phyloP scores from a whole-genome alignment of 106 monocot genomes.

The Dioscorea alata region DNA sequence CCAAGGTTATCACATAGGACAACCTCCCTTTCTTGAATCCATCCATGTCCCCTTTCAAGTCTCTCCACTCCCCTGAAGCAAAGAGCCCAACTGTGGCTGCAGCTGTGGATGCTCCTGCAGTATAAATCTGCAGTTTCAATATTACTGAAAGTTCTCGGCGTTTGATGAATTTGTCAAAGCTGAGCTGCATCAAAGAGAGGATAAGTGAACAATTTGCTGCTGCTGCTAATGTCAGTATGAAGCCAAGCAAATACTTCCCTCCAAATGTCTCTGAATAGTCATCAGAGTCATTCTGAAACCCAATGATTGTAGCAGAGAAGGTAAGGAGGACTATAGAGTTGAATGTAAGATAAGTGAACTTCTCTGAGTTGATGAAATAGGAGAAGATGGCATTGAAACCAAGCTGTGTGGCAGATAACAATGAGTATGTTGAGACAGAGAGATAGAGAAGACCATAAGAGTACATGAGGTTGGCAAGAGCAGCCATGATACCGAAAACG shows the following conservation, averaged over 20 bases:
- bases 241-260: constrained; percentile 6
- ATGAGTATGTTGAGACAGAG: constrained; percentile 51
- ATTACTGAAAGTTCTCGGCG: not conserved
- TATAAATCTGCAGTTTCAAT: not conserved
- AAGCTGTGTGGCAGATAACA: constrained; percentile 45
- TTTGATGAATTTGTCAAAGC: not conserved
- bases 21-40: not conserved
- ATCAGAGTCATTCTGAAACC: not conserved
- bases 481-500: constrained; percentile 29
- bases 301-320: constrained; percentile 47
- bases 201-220: not conserved
- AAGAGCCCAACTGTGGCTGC: not conserved
- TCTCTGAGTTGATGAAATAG: constrained; percentile 40
- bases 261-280: not conserved
- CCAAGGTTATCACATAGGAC: constrained; percentile 32
- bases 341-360: constrained; percentile 37
- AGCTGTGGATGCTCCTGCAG: not conserved
- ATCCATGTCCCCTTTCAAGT: not conserved
- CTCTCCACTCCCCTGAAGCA: not conserved
- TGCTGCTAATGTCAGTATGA: not conserved
- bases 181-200: not conserved
- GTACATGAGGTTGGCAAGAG: constrained; percentile 47
- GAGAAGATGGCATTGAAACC: constrained; percentile 53
- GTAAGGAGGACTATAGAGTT: constrained; percentile 59
- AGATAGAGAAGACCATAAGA: constrained; percentile 59